Conservation (phyloP, 805 yeast species). For the Wickerhamiella nectarea region DNA sequence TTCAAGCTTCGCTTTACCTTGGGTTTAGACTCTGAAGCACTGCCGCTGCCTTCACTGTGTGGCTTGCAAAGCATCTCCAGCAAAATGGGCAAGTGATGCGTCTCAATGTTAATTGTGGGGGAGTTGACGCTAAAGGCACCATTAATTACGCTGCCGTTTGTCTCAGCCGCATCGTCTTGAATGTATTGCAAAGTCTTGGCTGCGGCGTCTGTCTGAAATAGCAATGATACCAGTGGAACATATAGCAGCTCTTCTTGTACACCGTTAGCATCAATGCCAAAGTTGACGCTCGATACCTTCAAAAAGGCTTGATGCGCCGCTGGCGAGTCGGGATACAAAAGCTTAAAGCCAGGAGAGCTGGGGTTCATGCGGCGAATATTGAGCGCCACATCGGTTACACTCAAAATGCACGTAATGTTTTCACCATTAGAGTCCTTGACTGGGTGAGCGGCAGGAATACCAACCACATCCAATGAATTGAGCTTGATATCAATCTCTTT, state of each 20-base stretch:
- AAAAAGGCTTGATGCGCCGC: constrained; percentile 30
- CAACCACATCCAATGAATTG: constrained; percentile 23
- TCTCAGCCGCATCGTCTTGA: constrained; percentile 16
- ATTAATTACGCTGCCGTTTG: constrained; percentile 14
- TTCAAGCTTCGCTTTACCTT: background rate
- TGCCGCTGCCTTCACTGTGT: background rate
- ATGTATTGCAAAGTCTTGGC: constrained; percentile 26
- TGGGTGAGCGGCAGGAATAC: constrained; percentile 18
- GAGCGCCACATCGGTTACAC: constrained; percentile 26
- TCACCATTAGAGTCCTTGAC: constrained; percentile 10
- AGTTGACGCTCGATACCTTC: constrained; percentile 24
- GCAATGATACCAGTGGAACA: constrained; percentile 27
- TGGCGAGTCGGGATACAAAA: constrained; percentile 24
- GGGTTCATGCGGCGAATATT: constrained; percentile 30
- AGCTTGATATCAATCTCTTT: constrained; percentile 27
- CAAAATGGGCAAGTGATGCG: constrained; percentile 26
- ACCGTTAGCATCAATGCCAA: constrained; percentile 24
- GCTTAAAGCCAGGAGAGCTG: constrained; percentile 28
- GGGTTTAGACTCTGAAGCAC: constrained; percentile 5
- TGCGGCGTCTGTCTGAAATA: constrained; percentile 27
- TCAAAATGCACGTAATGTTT: constrained; percentile 18
- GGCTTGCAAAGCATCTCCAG: constrained; percentile 14
- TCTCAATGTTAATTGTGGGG: constrained; percentile 29
- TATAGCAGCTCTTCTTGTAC: constrained; percentile 28
- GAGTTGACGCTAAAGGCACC: constrained; percentile 22